phyloP scores from a whole-genome alignment of 495 filamentous ascomycete genomes.

The Rhizodiscina lignyota region DNA sequence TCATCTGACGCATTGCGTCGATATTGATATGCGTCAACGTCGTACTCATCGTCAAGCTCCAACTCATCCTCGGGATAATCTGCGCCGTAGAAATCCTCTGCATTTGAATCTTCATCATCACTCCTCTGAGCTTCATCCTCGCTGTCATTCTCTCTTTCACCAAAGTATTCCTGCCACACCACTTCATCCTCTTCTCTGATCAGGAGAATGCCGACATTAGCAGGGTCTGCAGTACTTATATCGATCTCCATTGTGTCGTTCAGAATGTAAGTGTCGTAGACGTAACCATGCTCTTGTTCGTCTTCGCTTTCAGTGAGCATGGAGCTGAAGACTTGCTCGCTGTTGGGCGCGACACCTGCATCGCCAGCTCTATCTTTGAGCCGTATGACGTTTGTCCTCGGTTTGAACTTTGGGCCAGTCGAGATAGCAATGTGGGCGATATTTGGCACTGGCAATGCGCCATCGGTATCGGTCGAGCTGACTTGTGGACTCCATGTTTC shows the following conservation, averaged over 20 bases:
- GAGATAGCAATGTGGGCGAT: too few relatives aligned
- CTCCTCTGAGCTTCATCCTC: conserved; percentile 39
- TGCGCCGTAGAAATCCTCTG: conserved; percentile 47
- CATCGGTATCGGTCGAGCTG: too few relatives aligned
- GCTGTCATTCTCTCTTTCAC: conserved; percentile 33
- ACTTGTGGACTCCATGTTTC: too few relatives aligned
- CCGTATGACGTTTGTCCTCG: too few relatives aligned
- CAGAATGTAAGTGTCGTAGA: conserved; percentile 47
- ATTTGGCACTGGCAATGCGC: too few relatives aligned
- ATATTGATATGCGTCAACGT: conserved; percentile 32
- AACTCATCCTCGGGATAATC: conserved; percentile 55
- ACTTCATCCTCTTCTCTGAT: conserved; percentile 41
- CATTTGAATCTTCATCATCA: conserved; percentile 47
- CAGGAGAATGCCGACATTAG: conserved; percentile 38
- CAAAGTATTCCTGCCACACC: conserved; percentile 37
- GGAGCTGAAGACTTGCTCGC: too few relatives aligned
- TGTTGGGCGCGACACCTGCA: too few relatives aligned
- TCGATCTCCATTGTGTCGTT: conserved; percentile 3
- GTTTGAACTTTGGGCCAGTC: too few relatives aligned
- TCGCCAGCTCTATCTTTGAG: too few relatives aligned
- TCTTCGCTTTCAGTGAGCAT: too few relatives aligned
- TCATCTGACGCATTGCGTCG: conserved; percentile 31
- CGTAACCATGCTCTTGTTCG: conserved; percentile 33
- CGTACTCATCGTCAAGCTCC: conserved; percentile 38
- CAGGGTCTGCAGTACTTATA: conserved; percentile 1